Conservation (phyloP, 2,329 filamentous ascomycete genomes). For the Fusarium sp. region DNA sequence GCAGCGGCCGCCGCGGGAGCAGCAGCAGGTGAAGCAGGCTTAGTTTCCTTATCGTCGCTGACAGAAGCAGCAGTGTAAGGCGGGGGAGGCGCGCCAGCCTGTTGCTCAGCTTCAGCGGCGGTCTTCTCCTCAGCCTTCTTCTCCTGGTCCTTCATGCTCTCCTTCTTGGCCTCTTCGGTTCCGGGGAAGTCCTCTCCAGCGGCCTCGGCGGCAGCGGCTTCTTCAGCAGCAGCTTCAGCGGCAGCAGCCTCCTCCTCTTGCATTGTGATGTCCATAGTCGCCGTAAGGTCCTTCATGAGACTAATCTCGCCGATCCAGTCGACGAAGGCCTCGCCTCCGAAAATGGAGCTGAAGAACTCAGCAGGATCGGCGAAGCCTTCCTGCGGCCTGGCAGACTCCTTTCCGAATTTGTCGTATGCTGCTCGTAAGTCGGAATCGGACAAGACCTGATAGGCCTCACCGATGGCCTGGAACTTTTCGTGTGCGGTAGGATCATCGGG, state of each 20-base stretch:
- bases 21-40: constrained; percentile 38
- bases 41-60: constrained; percentile 52
- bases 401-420: constrained; percentile 96
- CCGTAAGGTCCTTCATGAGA: constrained; percentile 97
- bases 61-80: constrained; percentile 53
- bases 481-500: constrained; percentile 94
- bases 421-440: constrained; percentile 87
- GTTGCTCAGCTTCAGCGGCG: constrained; percentile 44
- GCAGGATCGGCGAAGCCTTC: constrained; percentile 95
- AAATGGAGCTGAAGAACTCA: constrained; percentile 99
- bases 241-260: constrained; percentile 73
- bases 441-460: constrained; percentile 81
- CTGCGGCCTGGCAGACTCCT: constrained; percentile 90
- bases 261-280: constrained; percentile 98
- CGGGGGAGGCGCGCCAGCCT: constrained; percentile 47
- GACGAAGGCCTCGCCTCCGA: constrained; percentile 93
- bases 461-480: constrained; percentile 91
- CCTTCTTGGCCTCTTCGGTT: constrained; percentile 66
- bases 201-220: constrained; percentile 57
- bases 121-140: constrained; percentile 36
- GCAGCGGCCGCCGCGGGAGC: constrained; percentile 23
- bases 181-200: constrained; percentile 66
- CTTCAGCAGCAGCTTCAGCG: constrained; percentile 63
- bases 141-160: constrained; percentile 61
- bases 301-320: constrained; percentile 99